Conservation (phyloP, 2,329 filamentous ascomycete genomes). For the Incumbomyces delicatus region DNA sequence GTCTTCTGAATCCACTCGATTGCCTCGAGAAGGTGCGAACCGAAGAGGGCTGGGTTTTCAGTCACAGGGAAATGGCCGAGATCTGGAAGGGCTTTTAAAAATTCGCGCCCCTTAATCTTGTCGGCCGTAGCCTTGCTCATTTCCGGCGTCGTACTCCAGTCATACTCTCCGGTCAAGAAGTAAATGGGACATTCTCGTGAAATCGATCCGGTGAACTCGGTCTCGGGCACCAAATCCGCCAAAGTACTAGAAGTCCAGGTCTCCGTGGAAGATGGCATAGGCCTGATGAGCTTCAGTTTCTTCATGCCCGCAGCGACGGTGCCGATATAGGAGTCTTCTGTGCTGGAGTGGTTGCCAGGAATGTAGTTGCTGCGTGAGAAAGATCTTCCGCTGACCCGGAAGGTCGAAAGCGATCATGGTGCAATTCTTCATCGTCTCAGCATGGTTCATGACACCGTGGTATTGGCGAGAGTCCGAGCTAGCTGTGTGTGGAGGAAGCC, state of each 20-base stretch:
- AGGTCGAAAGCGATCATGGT: slow-evolving; percentile 43
- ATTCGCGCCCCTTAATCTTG: slow-evolving; percentile 37
- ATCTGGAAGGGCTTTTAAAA: slow-evolving; percentile 34
- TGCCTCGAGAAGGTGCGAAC: slow-evolving; percentile 29
- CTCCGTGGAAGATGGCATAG: slow-evolving; percentile 44
- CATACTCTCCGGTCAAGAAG: slow-evolving; percentile 37
- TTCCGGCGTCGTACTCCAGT: slow-evolving; percentile 32
- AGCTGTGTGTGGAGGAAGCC: slow-evolving; percentile 37
- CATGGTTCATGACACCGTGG: slow-evolving; percentile 43
- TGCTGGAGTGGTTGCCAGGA: slow-evolving; percentile 39
- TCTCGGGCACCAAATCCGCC: slow-evolving; percentile 41
- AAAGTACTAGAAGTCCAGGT: slow-evolving; percentile 43
- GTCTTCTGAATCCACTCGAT: slow-evolving; percentile 28
- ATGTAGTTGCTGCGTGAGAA: slow-evolving; percentile 36
- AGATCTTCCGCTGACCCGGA: slow-evolving; percentile 39
- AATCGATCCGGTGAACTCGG: slow-evolving; percentile 37
- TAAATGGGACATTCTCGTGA: slow-evolving; percentile 40
- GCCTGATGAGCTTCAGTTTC: slow-evolving; percentile 30
- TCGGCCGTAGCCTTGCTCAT: slow-evolving; percentile 39
- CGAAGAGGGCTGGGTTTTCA: slow-evolving; percentile 33
- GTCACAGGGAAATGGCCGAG: slow-evolving; percentile 41
- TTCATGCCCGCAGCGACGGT: slow-evolving; percentile 38
- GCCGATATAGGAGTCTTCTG: slow-evolving; percentile 38
- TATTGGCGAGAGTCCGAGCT: slow-evolving; percentile 42
- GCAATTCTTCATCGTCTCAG: slow-evolving; percentile 37